Evolutionary conservation across 176 grass and related monocot genomes (phyloP).

Genomic region (Dendrocalamus sinicus): DNA sequence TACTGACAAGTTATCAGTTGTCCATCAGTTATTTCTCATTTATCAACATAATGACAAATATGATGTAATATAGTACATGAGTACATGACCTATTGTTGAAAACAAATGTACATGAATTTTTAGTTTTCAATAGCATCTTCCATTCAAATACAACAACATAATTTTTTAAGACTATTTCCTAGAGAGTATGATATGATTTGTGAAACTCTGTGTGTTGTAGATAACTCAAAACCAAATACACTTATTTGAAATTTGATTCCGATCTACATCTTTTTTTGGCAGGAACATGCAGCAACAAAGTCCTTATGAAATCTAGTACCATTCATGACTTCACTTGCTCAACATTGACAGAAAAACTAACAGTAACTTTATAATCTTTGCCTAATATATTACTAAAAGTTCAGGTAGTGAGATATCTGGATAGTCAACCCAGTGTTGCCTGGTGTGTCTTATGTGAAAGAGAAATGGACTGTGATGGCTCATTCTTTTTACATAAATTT

Average conservation of each 20-base stretch:
- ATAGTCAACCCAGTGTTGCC: constrained; percentile 9
- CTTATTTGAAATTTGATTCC: not conserved
- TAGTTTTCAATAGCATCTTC: not conserved
- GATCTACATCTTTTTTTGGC: not conserved
- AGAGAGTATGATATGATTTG: constrained; percentile 21
- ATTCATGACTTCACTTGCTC: constrained; percentile 2
- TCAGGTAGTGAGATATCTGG: not conserved
- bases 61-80: not conserved
- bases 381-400: not conserved
- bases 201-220: not conserved
- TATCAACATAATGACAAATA: constrained; percentile 9
- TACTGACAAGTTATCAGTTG: not conserved
- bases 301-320: not conserved
- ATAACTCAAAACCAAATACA: constrained; percentile 7
- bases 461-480: constrained; percentile 14
- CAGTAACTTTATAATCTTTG: not conserved
- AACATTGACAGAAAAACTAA: not conserved
- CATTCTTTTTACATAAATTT: constrained; percentile 9
- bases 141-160: not conserved
- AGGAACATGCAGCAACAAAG: not conserved
- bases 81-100: not conserved
- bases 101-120: constrained; percentile 16
- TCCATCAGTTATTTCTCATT: constrained; percentile 23
- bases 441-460: not conserved
- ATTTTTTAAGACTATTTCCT: constrained; percentile 1